These are phyloP conservation scores for Teunomyces atbi DNA, from an alignment of 805 yeast species.

Conservation along the genomic window DNA sequence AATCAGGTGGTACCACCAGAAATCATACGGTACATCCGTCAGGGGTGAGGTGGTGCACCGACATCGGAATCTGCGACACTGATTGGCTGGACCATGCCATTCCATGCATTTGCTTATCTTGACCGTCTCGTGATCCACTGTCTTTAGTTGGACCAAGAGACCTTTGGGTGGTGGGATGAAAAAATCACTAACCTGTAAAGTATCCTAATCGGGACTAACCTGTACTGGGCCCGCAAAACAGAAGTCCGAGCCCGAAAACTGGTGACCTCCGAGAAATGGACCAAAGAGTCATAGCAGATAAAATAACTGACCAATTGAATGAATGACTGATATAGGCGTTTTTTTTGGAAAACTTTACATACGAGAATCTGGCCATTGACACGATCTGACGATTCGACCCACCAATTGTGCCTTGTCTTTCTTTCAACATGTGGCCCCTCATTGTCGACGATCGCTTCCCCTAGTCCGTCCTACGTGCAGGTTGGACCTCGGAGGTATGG, in stretches of 20 bases:
- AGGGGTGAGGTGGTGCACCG: slow-evolving; percentile 1
- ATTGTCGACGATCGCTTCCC: not conserved
- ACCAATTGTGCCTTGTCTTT: too few relatives aligned
- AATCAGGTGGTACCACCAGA: slow-evolving; percentile 6
- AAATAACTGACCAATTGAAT: too few relatives aligned
- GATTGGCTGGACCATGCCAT: slow-evolving; percentile 2
- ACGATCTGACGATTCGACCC: too few relatives aligned
- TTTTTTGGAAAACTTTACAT: too few relatives aligned
- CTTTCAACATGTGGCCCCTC: too few relatives aligned
- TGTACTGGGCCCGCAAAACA: slow-evolving; percentile 8
- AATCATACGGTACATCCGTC: slow-evolving; percentile 1
- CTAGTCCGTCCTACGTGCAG: not conserved
- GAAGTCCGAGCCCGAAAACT: slow-evolving; percentile 16
- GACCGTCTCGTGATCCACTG: not conserved
- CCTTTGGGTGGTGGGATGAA: not conserved
- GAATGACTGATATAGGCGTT: too few relatives aligned
- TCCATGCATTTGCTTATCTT: not conserved
- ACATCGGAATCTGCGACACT: too few relatives aligned
- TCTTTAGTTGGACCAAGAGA: not conserved
- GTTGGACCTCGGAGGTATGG: not conserved
- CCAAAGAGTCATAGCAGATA: not conserved
- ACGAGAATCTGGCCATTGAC: not conserved
- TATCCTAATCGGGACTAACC: not conserved
- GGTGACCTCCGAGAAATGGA: not conserved
- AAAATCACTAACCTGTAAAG: slow-evolving; percentile 4